phyloP scores from a whole-genome alignment of 768 basidiomycete genomes.

The Amanita polypyramis region DNA sequence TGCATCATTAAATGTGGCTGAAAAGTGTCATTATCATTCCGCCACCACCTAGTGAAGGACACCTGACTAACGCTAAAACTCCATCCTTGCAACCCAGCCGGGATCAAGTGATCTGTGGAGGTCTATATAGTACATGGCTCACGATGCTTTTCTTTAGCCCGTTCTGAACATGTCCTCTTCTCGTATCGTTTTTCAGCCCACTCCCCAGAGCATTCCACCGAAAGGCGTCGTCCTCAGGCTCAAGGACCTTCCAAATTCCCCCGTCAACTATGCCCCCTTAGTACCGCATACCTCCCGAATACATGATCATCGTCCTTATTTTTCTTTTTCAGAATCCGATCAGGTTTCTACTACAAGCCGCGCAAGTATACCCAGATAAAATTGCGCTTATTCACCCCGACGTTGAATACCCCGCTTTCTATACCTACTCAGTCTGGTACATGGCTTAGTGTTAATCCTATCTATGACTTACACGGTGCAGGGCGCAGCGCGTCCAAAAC shows the following conservation, averaged over 20 bases:
- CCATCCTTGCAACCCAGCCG: too few species aligned
- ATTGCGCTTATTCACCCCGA: conserved; percentile 69
- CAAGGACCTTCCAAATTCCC: conserved; percentile 26
- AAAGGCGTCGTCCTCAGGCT: conserved; percentile 32
- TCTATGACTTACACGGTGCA: conserved; percentile 16
- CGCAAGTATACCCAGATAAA: conserved; percentile 69
- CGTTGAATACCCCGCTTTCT: conserved; percentile 43
- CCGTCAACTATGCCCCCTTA: conserved; percentile 59
- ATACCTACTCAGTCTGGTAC: conserved; percentile 66
- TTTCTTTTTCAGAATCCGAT: conserved; percentile 52
- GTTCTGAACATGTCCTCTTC: too few species aligned
- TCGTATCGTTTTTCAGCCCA: conserved; percentile 25
- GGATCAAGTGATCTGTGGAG: too few species aligned
- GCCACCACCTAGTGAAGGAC: too few species aligned
- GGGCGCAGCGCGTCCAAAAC: conserved; percentile 81
- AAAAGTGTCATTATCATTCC: too few species aligned
- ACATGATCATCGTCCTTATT: not conserved
- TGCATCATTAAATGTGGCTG: too few species aligned
- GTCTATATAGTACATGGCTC: too few species aligned
- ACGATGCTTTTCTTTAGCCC: too few species aligned
- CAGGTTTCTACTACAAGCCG: conserved; percentile 66
- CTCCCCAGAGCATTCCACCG: conserved; percentile 60
- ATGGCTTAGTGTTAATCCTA: conserved; percentile 4
- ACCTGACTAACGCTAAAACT: too few species aligned
- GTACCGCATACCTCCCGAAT: conserved; percentile 22